These are phyloP conservation scores for Dendrocalamus latiflorus DNA, from an alignment of 202 grass and related monocot genomes.

Conservation along the genomic window DNA sequence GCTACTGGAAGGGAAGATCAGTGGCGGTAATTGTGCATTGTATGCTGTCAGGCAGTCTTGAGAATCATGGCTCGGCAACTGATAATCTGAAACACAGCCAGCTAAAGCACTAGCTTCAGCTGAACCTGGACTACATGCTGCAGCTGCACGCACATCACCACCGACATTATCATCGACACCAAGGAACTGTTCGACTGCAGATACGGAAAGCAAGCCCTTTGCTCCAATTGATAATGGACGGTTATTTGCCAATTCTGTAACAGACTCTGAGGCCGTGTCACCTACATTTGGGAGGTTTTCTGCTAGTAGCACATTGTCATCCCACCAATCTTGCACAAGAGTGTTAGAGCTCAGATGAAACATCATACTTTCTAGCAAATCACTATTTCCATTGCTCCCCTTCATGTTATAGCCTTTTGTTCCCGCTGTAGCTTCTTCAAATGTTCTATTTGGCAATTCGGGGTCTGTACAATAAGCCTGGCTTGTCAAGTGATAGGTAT, in stretches of 20 bases:
- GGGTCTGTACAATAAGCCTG: conserved; percentile 26
- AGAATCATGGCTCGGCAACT: conserved; percentile 23
- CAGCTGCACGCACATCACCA: not conserved
- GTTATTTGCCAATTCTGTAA: conserved; percentile 36
- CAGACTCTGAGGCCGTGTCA: conserved; percentile 17
- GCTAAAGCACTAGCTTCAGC: conserved; percentile 5
- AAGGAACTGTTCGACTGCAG: conserved; percentile 59
- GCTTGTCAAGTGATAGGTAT: not conserved
- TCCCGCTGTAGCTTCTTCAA: conserved; percentile 12
- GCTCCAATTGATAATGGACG: conserved; percentile 22
- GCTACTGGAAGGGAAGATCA: conserved; percentile 34
- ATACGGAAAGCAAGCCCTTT: conserved; percentile 40
- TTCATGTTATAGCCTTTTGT: not conserved
- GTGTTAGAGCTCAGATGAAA: conserved; percentile 25
- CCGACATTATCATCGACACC: conserved; percentile 30
- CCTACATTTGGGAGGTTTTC: conserved; percentile 39
- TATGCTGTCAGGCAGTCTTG: conserved; percentile 32
- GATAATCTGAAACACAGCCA: conserved; percentile 25
- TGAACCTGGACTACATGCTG: not conserved
- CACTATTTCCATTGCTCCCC: conserved; percentile 7
- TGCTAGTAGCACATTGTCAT: conserved; percentile 39
- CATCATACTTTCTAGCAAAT: conserved; percentile 38
- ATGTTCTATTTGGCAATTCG: conserved; percentile 20
- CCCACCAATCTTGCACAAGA: conserved; percentile 57
- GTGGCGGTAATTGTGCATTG: conserved; percentile 27